Conservation (phyloP, 176 grass and related monocot genomes). For the Raddia guianensis region DNA sequence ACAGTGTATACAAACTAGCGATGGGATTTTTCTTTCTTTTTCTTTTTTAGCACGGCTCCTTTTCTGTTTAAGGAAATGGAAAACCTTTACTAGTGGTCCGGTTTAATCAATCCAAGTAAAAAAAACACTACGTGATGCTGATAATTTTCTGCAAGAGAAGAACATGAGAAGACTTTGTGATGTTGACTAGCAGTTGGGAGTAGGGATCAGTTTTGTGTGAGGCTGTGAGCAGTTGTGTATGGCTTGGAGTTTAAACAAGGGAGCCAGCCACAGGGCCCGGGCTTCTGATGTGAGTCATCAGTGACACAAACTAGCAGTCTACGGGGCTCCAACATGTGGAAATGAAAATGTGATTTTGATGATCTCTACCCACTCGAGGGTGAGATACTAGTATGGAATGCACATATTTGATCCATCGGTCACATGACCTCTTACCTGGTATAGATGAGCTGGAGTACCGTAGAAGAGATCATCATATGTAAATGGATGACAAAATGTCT, state of each 20-base stretch:
- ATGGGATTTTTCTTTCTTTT: neutral
- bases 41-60: neutral
- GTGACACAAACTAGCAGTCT: neutral
- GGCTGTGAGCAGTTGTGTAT: neutral
- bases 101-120: neutral
- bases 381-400: too few species aligned
- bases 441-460: too few species aligned
- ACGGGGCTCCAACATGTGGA: neutral
- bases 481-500: neutral
- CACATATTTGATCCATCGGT: too few species aligned
- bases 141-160: neutral
- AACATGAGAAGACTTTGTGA: neutral
- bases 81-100: conserved; percentile 25
- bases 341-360: neutral
- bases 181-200: conserved; percentile 4
- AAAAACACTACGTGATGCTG: neutral
- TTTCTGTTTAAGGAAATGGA: neutral
- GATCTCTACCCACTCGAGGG: too few species aligned
- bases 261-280: neutral
- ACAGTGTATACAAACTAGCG: conserved; percentile 16
- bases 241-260: neutral
- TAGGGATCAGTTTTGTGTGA: neutral
- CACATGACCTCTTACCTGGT: too few species aligned
- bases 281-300: neutral
- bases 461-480: neutral